Evolutionary conservation across 148 eudicot species (phyloP).

Genomic region (Rhododendron molle): DNA sequence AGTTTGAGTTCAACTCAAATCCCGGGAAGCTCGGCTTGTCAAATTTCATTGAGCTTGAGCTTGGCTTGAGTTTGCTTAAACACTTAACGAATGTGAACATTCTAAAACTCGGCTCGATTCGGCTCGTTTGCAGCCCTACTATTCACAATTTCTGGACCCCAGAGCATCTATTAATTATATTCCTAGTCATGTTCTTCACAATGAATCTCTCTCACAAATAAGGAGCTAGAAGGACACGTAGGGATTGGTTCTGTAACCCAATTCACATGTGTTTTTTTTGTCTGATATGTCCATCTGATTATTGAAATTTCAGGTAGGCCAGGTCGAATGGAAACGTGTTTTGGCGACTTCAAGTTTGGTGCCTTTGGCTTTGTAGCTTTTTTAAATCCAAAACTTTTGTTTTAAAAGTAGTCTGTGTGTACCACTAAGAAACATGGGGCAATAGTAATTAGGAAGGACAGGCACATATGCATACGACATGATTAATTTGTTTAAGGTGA

Average conservation of each 20-base stretch:
- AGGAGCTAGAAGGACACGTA: neutral
- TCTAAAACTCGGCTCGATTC: neutral
- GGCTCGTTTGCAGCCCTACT: neutral
- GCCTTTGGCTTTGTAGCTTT: neutral
- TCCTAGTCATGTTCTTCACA: neutral
- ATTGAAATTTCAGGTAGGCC: slow-evolving; percentile 3
- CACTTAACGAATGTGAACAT: too few species aligned
- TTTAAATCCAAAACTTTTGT: neutral
- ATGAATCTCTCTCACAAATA: neutral
- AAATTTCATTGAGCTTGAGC: too few species aligned
- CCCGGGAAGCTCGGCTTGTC: too few species aligned
- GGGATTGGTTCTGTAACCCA: neutral
- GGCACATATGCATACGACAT: neutral
- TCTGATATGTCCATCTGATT: neutral
- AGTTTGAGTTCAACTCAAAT: neutral
- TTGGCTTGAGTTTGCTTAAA: too few species aligned
- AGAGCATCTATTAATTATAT: neutral
- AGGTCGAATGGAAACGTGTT: neutral
- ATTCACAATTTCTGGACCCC: too few species aligned
- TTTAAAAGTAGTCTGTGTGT: neutral
- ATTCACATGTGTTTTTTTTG: neutral
- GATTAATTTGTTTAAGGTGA: neutral
- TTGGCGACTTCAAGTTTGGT: neutral
- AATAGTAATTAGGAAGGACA: neutral
- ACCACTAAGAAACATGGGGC: neutral